Evolutionary conservation across 2,329 filamentous ascomycete species (phyloP).

Genomic region (Colletotrichum falcatum): DNA sequence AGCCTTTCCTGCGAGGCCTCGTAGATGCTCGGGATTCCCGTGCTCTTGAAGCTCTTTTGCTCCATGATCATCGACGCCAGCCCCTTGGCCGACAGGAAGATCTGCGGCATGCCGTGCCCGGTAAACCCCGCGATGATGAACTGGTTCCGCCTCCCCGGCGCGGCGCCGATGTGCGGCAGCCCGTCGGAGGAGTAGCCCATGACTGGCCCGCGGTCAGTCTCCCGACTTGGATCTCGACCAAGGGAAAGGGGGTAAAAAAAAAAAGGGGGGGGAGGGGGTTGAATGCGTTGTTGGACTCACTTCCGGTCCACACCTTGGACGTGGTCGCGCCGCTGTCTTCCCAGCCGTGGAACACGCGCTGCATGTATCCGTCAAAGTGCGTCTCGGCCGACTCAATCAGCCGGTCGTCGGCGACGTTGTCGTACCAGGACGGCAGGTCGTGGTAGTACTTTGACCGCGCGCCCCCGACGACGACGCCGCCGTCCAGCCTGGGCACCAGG

Average conservation of each 20-base stretch:
- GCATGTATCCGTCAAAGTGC: slow-evolving; percentile 61
- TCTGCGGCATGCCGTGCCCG: slow-evolving; percentile 64
- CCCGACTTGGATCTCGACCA: too few relatives aligned
- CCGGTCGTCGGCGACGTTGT: slow-evolving; percentile 56
- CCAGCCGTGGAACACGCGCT: slow-evolving; percentile 59
- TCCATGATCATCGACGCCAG: slow-evolving; percentile 55
- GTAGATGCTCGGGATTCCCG: slow-evolving; percentile 53
- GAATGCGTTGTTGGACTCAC: slow-evolving; percentile 38
- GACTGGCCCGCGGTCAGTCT: slow-evolving; percentile 45
- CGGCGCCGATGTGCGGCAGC: slow-evolving; percentile 57
- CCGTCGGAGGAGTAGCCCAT: slow-evolving; percentile 58
- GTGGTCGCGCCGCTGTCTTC: slow-evolving; percentile 53
- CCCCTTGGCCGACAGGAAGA: slow-evolving; percentile 55
- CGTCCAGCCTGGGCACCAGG: slow-evolving; percentile 68
- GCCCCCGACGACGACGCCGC: slow-evolving; percentile 59
- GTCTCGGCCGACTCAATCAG: slow-evolving; percentile 53
- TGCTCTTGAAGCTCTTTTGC: slow-evolving; percentile 48
- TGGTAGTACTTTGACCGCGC: slow-evolving; percentile 50
- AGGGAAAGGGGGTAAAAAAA: too few relatives aligned
- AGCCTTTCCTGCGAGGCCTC: slow-evolving; percentile 49
- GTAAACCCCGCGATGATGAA: slow-evolving; percentile 63
- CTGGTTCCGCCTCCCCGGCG: slow-evolving; percentile 55
- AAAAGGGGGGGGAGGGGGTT: too few relatives aligned
- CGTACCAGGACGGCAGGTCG: slow-evolving; percentile 53
- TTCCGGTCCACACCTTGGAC: slow-evolving; percentile 58